A percentile compares a stretch with the other conserved stretches of the same genome.
Conservation (phyloP, 331 rosid species). For the Acacia concinna region DNA sequence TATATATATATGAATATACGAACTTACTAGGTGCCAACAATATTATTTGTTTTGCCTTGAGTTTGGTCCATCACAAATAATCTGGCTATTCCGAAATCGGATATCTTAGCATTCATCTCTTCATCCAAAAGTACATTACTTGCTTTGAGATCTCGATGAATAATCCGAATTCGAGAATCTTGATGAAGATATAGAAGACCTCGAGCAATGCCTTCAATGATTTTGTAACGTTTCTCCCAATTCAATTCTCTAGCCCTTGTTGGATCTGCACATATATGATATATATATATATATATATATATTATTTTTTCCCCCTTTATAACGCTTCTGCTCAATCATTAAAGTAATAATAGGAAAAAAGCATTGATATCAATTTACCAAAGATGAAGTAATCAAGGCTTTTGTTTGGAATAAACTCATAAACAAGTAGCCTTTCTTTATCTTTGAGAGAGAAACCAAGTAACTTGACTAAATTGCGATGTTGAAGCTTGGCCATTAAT, state of each 20-base stretch:
- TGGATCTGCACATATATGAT: no score
- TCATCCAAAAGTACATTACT: not conserved
- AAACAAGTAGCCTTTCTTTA: not conserved
- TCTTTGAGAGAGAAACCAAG: not conserved
- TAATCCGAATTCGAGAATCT: not conserved
- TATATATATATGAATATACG: no score
- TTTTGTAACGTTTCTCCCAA: not conserved
- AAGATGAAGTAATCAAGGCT: not conserved
- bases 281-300: no score
- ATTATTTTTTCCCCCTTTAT: no score
- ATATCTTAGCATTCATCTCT: not conserved
- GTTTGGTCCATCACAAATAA: not conserved
- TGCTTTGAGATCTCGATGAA: not conserved
- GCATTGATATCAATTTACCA: no score
- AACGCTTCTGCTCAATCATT: no score
- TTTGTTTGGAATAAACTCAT: not conserved
- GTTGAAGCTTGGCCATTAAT: not conserved
- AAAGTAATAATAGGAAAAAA: no score
- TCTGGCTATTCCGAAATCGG: not conserved
- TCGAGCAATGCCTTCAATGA: not conserved
- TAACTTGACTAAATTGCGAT: not conserved
- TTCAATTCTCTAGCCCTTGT: no score
- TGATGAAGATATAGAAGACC: not conserved
- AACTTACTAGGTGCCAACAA: conserved; percentile 3
- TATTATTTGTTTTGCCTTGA: not conserved